These are phyloP conservation scores for Drosera spatulata DNA, from an alignment of 179 eudicot genomes.

Conservation along the genomic window DNA sequence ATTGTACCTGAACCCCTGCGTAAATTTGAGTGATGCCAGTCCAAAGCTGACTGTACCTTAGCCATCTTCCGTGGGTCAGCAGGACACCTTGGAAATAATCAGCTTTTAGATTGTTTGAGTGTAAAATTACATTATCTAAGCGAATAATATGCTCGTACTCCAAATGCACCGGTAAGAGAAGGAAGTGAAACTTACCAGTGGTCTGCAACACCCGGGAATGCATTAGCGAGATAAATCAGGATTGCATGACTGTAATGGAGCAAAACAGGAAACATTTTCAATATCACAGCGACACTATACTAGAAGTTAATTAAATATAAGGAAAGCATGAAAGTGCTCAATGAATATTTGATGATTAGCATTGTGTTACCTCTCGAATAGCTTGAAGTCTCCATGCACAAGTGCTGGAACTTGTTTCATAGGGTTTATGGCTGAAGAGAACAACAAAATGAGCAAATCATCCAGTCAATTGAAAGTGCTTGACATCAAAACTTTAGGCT, in stretches of 20 bases:
- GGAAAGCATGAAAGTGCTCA: too few relatives aligned
- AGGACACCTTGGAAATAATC: conserved; percentile 58
- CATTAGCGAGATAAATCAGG: conserved; percentile 60
- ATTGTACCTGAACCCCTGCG: conserved; percentile 66
- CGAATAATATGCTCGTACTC: background rate
- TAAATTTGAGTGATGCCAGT: conserved; percentile 89
- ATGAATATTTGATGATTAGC: too few relatives aligned
- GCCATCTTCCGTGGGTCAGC: conserved; percentile 63
- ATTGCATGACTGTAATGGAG: conserved; percentile 74
- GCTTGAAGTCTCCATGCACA: conserved; percentile 71
- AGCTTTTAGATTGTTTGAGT: background rate
- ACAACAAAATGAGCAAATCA: too few relatives aligned
- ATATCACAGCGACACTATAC: too few relatives aligned
- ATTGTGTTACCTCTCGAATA: conserved; percentile 60
- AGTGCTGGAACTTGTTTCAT: conserved; percentile 69
- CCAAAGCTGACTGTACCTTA: conserved; percentile 77
- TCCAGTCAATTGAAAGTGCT: too few relatives aligned
- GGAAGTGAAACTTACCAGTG: conserved; percentile 52
- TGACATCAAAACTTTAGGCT: too few relatives aligned
- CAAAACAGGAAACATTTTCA: too few relatives aligned
- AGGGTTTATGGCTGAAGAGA: conserved; percentile 61
- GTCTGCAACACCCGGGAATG: conserved; percentile 88
- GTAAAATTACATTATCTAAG: background rate
- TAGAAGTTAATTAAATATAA: too few relatives aligned
- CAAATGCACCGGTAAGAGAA: background rate